Base-by-base conservation (phyloP, 2,329 filamentous ascomycete species). In the Trichoderma sp. region DNA sequence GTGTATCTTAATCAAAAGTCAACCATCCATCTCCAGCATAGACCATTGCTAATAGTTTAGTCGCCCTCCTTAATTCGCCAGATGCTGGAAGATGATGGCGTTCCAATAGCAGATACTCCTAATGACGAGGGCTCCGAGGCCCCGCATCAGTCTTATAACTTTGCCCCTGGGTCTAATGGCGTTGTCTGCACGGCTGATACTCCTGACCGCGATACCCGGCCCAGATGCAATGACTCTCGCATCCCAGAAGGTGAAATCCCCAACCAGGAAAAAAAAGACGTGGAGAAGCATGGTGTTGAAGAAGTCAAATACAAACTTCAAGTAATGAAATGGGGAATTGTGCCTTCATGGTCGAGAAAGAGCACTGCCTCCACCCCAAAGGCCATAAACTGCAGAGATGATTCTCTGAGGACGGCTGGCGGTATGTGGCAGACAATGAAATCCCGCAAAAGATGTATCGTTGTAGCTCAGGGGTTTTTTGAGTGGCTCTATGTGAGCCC, bases 371-470 rank as follows among this genome's bases (percentile, higher is more conserved):
- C 95, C 74, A 84, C 86, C 29, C 88, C 89, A 1, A 92, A 91
- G 75, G 97, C 93, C 0, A 98, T 98, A 78, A 98, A 99, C 79
- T 98, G 94, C 77, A 89, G 94, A 3, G 92, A 94, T 75, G 94
- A 98, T 78, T 95, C 92, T 1, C 82, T 98, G 22, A 83, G 87
- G 6, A 86, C 90, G 10, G 85, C 90, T 9, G 87, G 89, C 5
- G 93, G 94, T 12, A 92, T 98, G 89, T 98, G 95, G 95, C 90
- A 87, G 50, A 88, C 87, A 1, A 96, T 98, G 91, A 97, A 97
- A 80, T 88, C 89, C 70, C 87, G 86, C 72, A 97, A 97, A 80
- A 86, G 95, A 34, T 98, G 95, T 77, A 84, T 98, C 25, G 88
- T 98, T 10, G 76, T 97, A 6, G 93, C 92, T 10, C 91, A 97